A percentile compares a stretch with the other conserved stretches of the same genome.
Conservation (phyloP, 73 alveolate species). For the Paramecium sexaurelia region DNA sequence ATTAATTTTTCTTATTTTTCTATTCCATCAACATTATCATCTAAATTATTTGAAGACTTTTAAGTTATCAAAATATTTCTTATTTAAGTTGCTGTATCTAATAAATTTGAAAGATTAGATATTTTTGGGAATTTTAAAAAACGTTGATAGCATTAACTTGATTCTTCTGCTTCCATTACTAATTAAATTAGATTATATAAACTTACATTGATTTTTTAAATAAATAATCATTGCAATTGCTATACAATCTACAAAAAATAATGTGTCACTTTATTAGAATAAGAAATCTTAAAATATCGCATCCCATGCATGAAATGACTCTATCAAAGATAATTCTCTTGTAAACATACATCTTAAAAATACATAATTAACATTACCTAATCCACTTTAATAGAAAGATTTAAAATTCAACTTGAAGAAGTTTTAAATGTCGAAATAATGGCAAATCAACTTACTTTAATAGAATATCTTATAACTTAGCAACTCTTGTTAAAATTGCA, state of each 20-base stretch:
- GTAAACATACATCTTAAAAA: conserved; percentile 59
- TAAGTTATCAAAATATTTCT: not conserved
- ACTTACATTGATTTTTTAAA: conserved; percentile 48
- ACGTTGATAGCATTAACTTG: conserved; percentile 46
- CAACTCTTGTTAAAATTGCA: conserved; percentile 57
- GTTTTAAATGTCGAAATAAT: conserved; percentile 50
- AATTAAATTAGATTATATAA: not conserved
- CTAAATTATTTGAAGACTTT: not conserved
- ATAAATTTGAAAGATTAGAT: not conserved
- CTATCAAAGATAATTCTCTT: conserved; percentile 56
- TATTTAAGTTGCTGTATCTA: conserved; percentile 33
- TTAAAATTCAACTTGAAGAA: conserved; percentile 56
- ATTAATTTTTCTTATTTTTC: not conserved
- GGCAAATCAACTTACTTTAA: conserved; percentile 51
- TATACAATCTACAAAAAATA: conserved; percentile 61
- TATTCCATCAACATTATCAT: not conserved
- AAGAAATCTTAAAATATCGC: conserved; percentile 55
- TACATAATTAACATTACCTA: not conserved
- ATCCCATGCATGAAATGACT: conserved; percentile 65
- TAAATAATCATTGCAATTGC: conserved; percentile 61
- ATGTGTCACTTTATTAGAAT: not conserved
- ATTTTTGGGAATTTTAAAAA: conserved; percentile 46
- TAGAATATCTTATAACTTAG: conserved; percentile 45
- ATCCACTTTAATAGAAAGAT: conserved; percentile 65
- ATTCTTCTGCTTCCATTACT: conserved; percentile 42